Evolutionary conservation across 805 yeast genomes (phyloP).

Genomic region (Candida schatavii): DNA sequence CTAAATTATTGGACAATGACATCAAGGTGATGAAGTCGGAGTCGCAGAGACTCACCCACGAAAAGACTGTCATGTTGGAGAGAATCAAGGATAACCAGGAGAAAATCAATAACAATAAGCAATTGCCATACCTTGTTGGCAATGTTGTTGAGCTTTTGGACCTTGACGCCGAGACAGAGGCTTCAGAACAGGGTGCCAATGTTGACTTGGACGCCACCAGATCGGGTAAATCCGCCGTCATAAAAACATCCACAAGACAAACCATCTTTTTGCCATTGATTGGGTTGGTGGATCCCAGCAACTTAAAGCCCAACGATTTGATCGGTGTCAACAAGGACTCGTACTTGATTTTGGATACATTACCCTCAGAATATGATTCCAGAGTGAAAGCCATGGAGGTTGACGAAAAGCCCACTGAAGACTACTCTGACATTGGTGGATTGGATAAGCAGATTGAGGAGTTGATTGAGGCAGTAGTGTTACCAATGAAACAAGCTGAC

Average conservation of each 20-base stretch:
- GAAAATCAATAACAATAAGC: constrained; percentile 92
- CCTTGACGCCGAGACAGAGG: constrained; percentile 78
- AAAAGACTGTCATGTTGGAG: constrained; percentile 87
- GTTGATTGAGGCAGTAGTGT: constrained; percentile 94
- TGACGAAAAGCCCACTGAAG: constrained; percentile 97
- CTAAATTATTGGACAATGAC: constrained; percentile 88
- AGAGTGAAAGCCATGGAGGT: constrained; percentile 99
- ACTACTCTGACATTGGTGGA: constrained; percentile 97
- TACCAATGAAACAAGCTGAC: constrained; percentile 98
- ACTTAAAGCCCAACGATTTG: constrained; percentile 94
- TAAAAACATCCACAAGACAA: constrained; percentile 95
- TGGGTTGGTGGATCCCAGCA: constrained; percentile 89
- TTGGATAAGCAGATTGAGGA: constrained; percentile 98
- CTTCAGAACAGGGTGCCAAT: constrained; percentile 89
- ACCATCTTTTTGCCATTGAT: constrained; percentile 94
- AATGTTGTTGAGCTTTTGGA: constrained; percentile 94
- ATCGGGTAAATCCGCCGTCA: constrained; percentile 95
- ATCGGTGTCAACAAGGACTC: constrained; percentile 98
- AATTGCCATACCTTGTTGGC: constrained; percentile 93
- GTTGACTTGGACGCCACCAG: constrained; percentile 89
- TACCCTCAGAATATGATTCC: constrained; percentile 96
- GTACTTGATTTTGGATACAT: constrained; percentile 84
- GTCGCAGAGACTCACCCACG: constrained; percentile 85
- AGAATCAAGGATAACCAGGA: constrained; percentile 94
- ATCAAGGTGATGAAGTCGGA: constrained; percentile 94